Conservation (phyloP, 176 grass and related monocot genomes). For the Cenchrus fungigraminus region DNA sequence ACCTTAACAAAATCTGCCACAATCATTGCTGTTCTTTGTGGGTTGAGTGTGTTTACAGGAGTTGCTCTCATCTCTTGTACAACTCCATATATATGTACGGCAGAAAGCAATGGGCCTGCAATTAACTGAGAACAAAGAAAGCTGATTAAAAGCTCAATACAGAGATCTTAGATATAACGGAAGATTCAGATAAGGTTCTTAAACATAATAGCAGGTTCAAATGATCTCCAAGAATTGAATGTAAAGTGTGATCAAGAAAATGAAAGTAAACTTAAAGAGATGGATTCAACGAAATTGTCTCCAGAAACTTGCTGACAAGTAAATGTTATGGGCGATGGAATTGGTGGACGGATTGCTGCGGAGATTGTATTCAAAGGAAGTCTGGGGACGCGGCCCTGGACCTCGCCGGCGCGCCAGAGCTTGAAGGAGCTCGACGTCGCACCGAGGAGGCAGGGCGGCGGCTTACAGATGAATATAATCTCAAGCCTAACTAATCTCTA, state of each 20-base stretch:
- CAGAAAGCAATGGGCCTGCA: slow-evolving; percentile 79
- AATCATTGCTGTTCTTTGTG: slow-evolving; percentile 86
- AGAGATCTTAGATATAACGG: not conserved
- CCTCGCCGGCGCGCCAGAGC: no score
- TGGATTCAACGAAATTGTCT: not conserved
- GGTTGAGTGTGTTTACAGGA: slow-evolving; percentile 91
- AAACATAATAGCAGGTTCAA: not conserved
- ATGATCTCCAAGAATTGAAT: not conserved
- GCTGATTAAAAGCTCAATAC: slow-evolving; percentile 12
- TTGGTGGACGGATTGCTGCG: no score
- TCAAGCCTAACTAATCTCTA: no score
- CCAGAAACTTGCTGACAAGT: not conserved
- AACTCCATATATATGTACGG: slow-evolving; percentile 84
- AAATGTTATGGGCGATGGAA: not conserved
- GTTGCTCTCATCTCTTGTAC: slow-evolving; percentile 90
- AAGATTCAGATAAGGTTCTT: not conserved
- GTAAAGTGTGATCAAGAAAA: not conserved
- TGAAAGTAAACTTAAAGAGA: not conserved
- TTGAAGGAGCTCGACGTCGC: no score
- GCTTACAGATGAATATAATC: no score
- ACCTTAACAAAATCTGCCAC: slow-evolving; percentile 91
- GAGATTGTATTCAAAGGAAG: no score
- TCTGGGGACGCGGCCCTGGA: no score
- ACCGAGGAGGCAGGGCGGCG: no score
- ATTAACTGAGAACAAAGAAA: slow-evolving; percentile 65